Evolutionary conservation across 2,329 filamentous ascomycete species (phyloP).

Genomic region (Fulvia fulva): DNA sequence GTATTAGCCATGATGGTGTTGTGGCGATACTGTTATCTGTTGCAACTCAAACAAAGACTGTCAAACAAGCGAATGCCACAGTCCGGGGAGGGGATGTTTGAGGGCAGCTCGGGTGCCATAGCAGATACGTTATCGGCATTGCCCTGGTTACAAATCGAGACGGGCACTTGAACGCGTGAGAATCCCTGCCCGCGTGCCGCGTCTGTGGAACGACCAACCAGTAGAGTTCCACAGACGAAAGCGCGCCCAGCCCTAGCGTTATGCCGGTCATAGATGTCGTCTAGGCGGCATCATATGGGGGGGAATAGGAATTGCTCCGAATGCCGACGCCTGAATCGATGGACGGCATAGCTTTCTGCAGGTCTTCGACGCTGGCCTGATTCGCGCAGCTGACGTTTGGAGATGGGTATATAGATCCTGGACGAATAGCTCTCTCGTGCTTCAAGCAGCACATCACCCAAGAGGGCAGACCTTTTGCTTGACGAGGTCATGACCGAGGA

Average conservation of each 20-base stretch:
- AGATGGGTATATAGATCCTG: no score
- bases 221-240: background rate
- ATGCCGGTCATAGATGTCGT: background rate
- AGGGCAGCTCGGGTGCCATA: background rate
- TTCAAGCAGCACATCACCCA: background rate
- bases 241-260: background rate
- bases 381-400: no score
- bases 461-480: no score
- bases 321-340: background rate
- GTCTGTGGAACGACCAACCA: background rate
- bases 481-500: no score
- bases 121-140: background rate
- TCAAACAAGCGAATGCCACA: background rate
- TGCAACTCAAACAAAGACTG: background rate
- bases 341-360: no score
- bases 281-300: background rate
- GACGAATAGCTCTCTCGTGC: background rate
- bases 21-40: background rate
- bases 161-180: background rate
- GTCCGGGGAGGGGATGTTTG: background rate
- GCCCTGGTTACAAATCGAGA: background rate
- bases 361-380: no score
- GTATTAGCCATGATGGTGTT: background rate
- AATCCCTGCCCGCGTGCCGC: background rate
- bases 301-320: background rate